Conservation (phyloP, 129 eudicot species). For the Pulicaria dysenterica region DNA sequence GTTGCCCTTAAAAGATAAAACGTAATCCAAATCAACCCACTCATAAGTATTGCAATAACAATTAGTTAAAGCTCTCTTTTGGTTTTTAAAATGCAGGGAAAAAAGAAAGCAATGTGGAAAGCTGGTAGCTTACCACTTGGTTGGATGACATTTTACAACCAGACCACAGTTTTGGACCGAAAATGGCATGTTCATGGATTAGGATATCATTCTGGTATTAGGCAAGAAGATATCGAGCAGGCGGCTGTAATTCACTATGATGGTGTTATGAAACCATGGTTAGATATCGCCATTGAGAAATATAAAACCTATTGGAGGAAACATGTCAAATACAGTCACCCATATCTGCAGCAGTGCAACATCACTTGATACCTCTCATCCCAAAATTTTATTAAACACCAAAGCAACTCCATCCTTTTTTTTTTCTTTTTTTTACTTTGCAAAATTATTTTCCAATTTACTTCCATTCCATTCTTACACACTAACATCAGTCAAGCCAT, state of each 20-base stretch:
- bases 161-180: constrained; percentile 55
- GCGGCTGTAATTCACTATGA: constrained; percentile 89
- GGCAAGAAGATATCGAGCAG: constrained; percentile 55
- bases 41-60: background rate
- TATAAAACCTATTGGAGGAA: constrained; percentile 78
- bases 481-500: constrained; percentile 21
- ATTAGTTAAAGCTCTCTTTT: background rate
- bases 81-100: constrained; percentile 51
- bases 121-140: constrained; percentile 92
- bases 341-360: constrained; percentile 86
- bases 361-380: constrained; percentile 35
- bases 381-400: constrained; percentile 20
- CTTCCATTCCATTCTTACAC: constrained; percentile 29
- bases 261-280: constrained; percentile 95
- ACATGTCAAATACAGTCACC: constrained; percentile 66
- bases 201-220: constrained; percentile 63
- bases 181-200: constrained; percentile 88
- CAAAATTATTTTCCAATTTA: constrained; percentile 43
- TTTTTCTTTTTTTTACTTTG: background rate
- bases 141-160: constrained; percentile 89
- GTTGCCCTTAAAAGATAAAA: background rate
- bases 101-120: constrained; percentile 58
- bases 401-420: background rate
- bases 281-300: constrained; percentile 73
- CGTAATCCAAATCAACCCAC: background rate